Base-by-base conservation (phyloP, 257 asterid species). In the Striga asiatica region DNA sequence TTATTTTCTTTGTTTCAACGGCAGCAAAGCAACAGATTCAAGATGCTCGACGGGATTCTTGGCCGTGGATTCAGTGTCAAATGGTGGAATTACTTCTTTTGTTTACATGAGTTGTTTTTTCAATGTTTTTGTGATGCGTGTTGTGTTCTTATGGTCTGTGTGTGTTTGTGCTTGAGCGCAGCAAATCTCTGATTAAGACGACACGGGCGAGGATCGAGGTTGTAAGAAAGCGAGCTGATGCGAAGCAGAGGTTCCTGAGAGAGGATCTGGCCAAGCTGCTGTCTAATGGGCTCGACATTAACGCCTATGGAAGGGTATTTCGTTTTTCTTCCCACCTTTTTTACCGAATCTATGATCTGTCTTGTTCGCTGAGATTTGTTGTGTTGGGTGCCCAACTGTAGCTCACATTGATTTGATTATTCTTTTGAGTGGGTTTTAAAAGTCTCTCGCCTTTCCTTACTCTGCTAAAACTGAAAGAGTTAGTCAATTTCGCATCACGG, bases 221-320 rank as follows among this genome's bases (percentile, higher is more conserved):
- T 71, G 76, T 76, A 64, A 62, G 88, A 61, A 70, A 68, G 80
- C 79, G 97, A 77, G 86, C 84, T 34, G 95, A 82, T 81, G 93
- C 94, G 66, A 81, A 76, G 70, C 95, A 88, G 88, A 84, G 87
- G 79, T 88, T 84, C 71, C 67, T 82, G 39, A 88, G 78, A 71
- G 95, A 84, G 61, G 99, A 92, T 83, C 95, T 92, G 67, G 85
- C 79, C 17, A 92, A 92, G 74, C 69, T 92, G 74, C 91, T 92
- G 11, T 66, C 80, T 4, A 82, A 84, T 73, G 99, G 99, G 11
- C 93, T 92, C 42, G 97, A 88, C 66, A 75, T 88, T 8, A 79
- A 92, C 70, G 99, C 99, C 45, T 92, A 59, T 60, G 95, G 94
- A 62, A 79, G 99, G 91, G 99, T 91, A 74, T 62, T 24, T 38